Conservation (phyloP, 495 filamentous ascomycete genomes). For the Hypomontagnella submonticulosa region DNA sequence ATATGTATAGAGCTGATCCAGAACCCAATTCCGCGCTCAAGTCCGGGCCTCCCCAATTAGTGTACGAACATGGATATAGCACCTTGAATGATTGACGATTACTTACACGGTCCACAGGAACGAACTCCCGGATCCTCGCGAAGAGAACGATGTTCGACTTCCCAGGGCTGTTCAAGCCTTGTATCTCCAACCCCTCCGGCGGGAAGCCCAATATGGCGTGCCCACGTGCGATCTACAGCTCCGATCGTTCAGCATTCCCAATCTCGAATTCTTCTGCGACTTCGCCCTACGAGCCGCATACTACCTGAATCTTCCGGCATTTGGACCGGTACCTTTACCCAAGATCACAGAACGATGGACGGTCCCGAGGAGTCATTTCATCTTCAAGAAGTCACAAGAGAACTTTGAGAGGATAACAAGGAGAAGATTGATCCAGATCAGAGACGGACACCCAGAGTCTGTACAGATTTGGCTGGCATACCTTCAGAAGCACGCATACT, state of each 20-base stretch:
- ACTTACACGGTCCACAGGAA: slow-evolving; percentile 40
- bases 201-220: slow-evolving; percentile 75
- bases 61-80: slow-evolving; percentile 27
- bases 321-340: slow-evolving; percentile 89
- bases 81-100: neutral
- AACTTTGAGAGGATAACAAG: slow-evolving; percentile 94
- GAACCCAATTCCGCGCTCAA: slow-evolving; percentile 2
- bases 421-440: slow-evolving; percentile 88
- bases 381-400: slow-evolving; percentile 96
- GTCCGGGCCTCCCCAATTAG: slow-evolving; percentile 24
- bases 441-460: slow-evolving; percentile 88
- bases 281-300: slow-evolving; percentile 96
- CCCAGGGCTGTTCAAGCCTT: slow-evolving; percentile 84
- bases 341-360: slow-evolving; percentile 92
- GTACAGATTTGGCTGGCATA: slow-evolving; percentile 94
- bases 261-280: slow-evolving; percentile 94
- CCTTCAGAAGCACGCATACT: slow-evolving; percentile 86
- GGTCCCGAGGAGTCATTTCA: slow-evolving; percentile 87
- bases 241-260: slow-evolving; percentile 88
- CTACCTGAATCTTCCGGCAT: slow-evolving; percentile 87
- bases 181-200: slow-evolving; percentile 85
- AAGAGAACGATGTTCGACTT: slow-evolving; percentile 61
- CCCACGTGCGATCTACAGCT: slow-evolving; percentile 92
- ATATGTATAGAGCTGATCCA: slow-evolving; percentile 7
- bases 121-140: slow-evolving; percentile 38